Evolutionary conservation across 148 eudicot species (phyloP), one percentile per base, ranked within the genome.

Genomic region (Vaccinium macrocarpon): DNA sequence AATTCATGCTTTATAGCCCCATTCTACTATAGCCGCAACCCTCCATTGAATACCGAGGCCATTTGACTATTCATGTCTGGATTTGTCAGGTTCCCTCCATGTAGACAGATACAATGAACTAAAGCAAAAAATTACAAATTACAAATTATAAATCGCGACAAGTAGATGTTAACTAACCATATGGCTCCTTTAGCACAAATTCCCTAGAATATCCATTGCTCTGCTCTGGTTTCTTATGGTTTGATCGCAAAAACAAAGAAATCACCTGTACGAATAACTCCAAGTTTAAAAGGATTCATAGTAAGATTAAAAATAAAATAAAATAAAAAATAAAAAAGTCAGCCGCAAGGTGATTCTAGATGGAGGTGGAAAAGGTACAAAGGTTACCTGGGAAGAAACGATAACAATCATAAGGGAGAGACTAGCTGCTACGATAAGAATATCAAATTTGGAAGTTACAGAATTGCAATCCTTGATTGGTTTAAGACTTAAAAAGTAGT

Each of bases 211-310:
- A 74, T 85, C 85, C 85, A 76, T 86, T 81, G 86, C 55, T 79
- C 64, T 42, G 73, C 46, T 80, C 75, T 72, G 79, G 81, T 81
- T 88, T 91, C 87, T 84, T 89, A 78, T 82, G 79, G 73, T 90
- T 91, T 81, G 98, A 93, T 81, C 98, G 92, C 50, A 95, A 85
- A 68, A 87, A 92, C 53, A 95, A 88, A 89, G 96, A 90, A 85
- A 95, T 89, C 84, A 95, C 98, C 98, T 95, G 93, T 89, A 91
- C 25, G 79, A 85, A 85, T 77, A 25, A 82, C 71, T 57, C 29
- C 62, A 48, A 73, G 56, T 87, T 82, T 86, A 75, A 86, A 81
- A 75, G 51, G 56, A 72, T 83, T 74, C 29, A 62, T 10, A 27
- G 14, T 50, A 19, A 50, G 23, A 82, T 27, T 68, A 55, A 48